phyloP scores from a whole-genome alignment of 805 yeast genomes.

The Metschnikowia arizonensis region DNA sequence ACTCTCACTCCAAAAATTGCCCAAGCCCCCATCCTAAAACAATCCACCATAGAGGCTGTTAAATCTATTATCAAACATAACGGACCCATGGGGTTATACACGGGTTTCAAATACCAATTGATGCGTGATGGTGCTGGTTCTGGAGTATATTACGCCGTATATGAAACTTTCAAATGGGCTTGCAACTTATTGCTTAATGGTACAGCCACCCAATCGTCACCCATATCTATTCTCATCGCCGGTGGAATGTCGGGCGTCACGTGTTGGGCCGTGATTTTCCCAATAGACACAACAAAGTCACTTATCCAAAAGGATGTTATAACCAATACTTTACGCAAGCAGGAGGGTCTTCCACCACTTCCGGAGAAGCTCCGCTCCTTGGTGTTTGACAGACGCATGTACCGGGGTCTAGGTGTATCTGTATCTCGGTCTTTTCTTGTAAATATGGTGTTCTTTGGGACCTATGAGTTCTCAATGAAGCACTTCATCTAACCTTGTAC shows the following conservation, averaged over 20 bases:
- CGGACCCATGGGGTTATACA: slow-evolving; percentile 63
- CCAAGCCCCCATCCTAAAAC: slow-evolving; percentile 10
- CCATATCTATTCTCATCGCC: slow-evolving; percentile 42
- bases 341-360: slow-evolving; percentile 43
- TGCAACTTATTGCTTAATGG: slow-evolving; percentile 27
- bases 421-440: slow-evolving; percentile 65
- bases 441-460: slow-evolving; percentile 71
- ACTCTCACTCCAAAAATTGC: slow-evolving; percentile 20
- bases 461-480: slow-evolving; percentile 65
- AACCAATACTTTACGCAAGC: slow-evolving; percentile 54
- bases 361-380: slow-evolving; percentile 30
- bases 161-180: slow-evolving; percentile 65
- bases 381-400: slow-evolving; percentile 46
- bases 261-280: slow-evolving; percentile 74
- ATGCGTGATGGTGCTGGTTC: slow-evolving; percentile 67
- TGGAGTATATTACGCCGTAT: slow-evolving; percentile 68
- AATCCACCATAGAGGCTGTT: slow-evolving; percentile 41
- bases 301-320: slow-evolving; percentile 71
- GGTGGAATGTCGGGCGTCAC: slow-evolving; percentile 79
- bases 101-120: slow-evolving; percentile 68
- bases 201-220: slow-evolving; percentile 22
- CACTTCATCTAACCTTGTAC: slow-evolving; percentile 29
- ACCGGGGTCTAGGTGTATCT: slow-evolving; percentile 76
- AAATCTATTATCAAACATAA: slow-evolving; percentile 50
- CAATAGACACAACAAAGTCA: slow-evolving; percentile 71